These are phyloP conservation scores for Lumnitzera racemosa DNA, from an alignment of 345 rosid species.

Conservation along the genomic window DNA sequence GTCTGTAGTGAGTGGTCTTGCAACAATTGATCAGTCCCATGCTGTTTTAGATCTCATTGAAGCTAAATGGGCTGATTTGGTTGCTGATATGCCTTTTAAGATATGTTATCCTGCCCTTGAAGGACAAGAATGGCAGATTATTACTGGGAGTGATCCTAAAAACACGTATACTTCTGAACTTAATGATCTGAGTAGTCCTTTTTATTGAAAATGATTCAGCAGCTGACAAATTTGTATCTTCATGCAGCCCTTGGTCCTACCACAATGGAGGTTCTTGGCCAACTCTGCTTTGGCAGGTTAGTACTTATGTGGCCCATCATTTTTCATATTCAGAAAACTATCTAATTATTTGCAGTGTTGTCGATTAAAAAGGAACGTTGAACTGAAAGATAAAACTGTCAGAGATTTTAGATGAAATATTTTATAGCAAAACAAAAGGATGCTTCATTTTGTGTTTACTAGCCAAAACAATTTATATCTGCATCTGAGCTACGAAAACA, in stretches of 20 bases:
- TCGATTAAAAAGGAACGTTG: too few relatives aligned
- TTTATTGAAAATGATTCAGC: slow-evolving; percentile 1
- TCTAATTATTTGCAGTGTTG: too few relatives aligned
- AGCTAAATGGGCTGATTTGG: slow-evolving; percentile 74
- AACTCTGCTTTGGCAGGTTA: slow-evolving; percentile 90
- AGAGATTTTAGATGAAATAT: too few relatives aligned
- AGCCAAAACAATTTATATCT: too few relatives aligned
- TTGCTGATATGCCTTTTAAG: slow-evolving; percentile 87
- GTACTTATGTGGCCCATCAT: slow-evolving; percentile 5
- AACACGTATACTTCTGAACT: slow-evolving; percentile 45
- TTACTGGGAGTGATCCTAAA: slow-evolving; percentile 90
- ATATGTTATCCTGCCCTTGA: slow-evolving; percentile 86
- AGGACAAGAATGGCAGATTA: slow-evolving; percentile 78
- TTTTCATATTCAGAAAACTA: too few relatives aligned
- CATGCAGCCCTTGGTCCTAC: slow-evolving; percentile 89
- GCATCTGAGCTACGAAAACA: too few relatives aligned
- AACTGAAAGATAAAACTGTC: too few relatives aligned
- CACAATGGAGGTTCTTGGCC: slow-evolving; percentile 99
- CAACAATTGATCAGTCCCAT: slow-evolving; percentile 52
- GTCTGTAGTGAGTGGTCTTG: slow-evolving; percentile 53
- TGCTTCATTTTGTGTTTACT: too few relatives aligned
- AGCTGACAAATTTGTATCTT: slow-evolving; percentile 1
- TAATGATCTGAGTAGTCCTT: background rate
- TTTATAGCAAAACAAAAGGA: too few relatives aligned
- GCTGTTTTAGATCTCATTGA: slow-evolving; percentile 67